These are phyloP conservation scores for Quercus aquifolioides DNA, from an alignment of 306 rosid genomes.

Conservation along the genomic window DNA sequence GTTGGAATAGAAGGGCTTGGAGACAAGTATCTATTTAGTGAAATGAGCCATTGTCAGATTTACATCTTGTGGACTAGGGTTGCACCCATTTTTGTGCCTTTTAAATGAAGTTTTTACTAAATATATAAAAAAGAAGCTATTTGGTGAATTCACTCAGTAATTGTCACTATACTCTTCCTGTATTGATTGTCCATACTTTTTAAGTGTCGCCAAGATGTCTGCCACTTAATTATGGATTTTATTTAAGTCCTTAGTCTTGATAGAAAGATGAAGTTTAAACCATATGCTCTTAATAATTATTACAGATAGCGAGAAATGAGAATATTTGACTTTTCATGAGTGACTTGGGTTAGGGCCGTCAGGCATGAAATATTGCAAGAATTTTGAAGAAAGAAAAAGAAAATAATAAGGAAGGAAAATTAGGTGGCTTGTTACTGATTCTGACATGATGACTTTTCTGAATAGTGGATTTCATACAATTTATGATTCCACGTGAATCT, in stretches of 20 bases:
- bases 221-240: neutral
- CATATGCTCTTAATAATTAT: neutral
- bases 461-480: neutral
- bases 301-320: neutral
- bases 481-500: neutral
- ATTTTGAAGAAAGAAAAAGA: neutral
- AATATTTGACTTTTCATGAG: neutral
- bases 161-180: neutral
- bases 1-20: neutral
- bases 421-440: neutral
- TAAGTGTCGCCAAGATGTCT: neutral
- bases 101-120: too few relatives aligned
- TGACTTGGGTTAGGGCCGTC: neutral
- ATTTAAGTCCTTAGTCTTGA: neutral
- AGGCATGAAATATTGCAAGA: neutral
- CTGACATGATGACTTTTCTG: neutral
- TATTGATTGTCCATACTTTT: neutral
- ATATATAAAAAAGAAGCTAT: neutral
- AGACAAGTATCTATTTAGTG: neutral
- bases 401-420: neutral
- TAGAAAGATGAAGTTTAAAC: neutral
- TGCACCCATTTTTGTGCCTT: too few relatives aligned
- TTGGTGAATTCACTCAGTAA: neutral
- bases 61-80: too few relatives aligned
- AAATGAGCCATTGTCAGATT: neutral